Evolutionary conservation across 1,284 basidiomycete genomes (phyloP).

Genomic region (Cryptococcus sp.): DNA sequence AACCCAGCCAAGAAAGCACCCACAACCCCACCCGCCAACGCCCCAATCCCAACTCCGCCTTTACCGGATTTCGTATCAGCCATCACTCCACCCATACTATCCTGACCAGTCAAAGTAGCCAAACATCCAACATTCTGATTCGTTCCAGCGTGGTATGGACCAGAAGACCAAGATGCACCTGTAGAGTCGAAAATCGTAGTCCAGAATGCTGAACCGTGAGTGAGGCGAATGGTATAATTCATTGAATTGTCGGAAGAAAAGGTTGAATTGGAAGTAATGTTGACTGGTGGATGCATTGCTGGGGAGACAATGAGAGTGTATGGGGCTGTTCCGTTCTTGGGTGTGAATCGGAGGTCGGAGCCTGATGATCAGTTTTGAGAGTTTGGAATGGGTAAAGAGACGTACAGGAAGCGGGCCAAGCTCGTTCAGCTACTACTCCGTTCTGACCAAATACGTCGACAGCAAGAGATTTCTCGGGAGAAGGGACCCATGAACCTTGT

Average conservation of each 20-base stretch:
- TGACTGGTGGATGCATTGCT: conserved; percentile 31
- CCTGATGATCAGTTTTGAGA: conserved; percentile 4
- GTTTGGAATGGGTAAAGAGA: neutral
- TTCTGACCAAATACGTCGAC: conserved; percentile 17
- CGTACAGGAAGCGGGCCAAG: conserved; percentile 26
- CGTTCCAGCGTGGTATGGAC: conserved; percentile 27
- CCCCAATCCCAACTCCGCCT: conserved; percentile 5
- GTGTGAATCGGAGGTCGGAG: conserved; percentile 26
- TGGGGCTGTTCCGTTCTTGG: conserved; percentile 31
- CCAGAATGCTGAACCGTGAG: conserved; percentile 34
- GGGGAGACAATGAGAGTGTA: conserved; percentile 31
- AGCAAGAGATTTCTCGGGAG: conserved; percentile 14
- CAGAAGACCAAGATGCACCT: conserved; percentile 24
- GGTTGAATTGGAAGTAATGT: conserved; percentile 21
- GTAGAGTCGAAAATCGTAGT: conserved; percentile 21
- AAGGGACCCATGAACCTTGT: conserved; percentile 25
- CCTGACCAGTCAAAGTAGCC: conserved; percentile 17
- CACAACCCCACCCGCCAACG: conserved; percentile 15
- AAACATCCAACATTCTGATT: conserved; percentile 20
- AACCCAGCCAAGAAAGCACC: conserved; percentile 24
- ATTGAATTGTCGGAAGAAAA: conserved; percentile 9
- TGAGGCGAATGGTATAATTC: conserved; percentile 30
- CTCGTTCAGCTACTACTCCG: conserved; percentile 19
- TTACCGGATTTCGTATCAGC: neutral
- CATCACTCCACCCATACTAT: neutral